Evolutionary conservation across 73 alveolate genomes (phyloP), one percentile per base, ranked within the genome.

Genomic region (Paramecium octaurelia): DNA sequence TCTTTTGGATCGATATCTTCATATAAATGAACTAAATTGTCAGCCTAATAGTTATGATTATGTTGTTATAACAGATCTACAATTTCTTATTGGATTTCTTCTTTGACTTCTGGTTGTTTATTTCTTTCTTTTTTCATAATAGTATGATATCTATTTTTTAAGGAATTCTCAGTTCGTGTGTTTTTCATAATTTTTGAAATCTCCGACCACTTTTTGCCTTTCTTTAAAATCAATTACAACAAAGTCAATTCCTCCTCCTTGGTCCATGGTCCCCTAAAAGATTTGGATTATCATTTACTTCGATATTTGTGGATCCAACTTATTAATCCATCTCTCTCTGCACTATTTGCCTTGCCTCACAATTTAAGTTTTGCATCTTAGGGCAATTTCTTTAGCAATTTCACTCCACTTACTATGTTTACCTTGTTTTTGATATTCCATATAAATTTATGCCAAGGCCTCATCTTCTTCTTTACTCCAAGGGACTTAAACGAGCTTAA

Each of bases 381-480:
- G 27, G 14, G 86, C 88, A 29, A 89, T 46, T 46, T 89, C 94
- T 46, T 89, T 89, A 23, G 92, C 88, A 40, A 89, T 89, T 71
- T 89, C 94, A 89, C 94, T 89, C 94, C 94, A 89, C 31, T 89
- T 80, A 7, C 91, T 80, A 80, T 89, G 70, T 89, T 89, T 18
- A 23, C 94, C 92, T 89, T 70, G 12, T 73, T 71, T 46, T 84
- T 89, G 27, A 89, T 89, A 69, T 24, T 89, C 86, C 85, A 38
- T 40, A 27, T 70, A 70, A n/a, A 89, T 89, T 27, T 9, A 46
- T 20, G 64, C 48, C 3, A 89, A 38, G 3, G 88, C 80, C 20
- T 77, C 94, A 89, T 89, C 94, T 18, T 89, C 94, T 46, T 68
- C 94, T 38, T 43, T 44, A 46, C 94, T 89, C 94, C 94, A 89